Evolutionary conservation across 768 basidiomycete species (phyloP).

Genomic region (Thelephora aurantiotincta): DNA sequence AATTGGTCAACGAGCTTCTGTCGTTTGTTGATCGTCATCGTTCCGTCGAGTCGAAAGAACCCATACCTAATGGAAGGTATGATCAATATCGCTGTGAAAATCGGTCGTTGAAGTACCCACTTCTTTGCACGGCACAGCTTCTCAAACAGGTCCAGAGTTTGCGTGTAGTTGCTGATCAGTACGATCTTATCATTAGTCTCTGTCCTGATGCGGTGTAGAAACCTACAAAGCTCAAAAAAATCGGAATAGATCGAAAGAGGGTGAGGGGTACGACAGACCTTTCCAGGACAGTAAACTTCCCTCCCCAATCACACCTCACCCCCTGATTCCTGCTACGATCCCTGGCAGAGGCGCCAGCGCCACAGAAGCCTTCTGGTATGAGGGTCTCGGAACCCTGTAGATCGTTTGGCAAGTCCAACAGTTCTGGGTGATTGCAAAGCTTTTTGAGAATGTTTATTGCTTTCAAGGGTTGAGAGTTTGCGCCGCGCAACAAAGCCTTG

Average conservation of each 20-base stretch:
- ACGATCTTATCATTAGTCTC: constrained; percentile 92
- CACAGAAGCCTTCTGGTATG: constrained; percentile 71
- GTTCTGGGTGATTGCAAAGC: constrained; percentile 88
- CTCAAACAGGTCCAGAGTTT: constrained; percentile 89
- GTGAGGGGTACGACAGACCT: constrained; percentile 31
- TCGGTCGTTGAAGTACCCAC: constrained; percentile 24
- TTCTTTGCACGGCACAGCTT: constrained; percentile 76
- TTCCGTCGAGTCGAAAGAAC: constrained; percentile 88
- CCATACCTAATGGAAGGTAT: constrained; percentile 58
- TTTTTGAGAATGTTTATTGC: constrained; percentile 93
- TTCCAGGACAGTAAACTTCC: constrained; percentile 89
- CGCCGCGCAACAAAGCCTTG: constrained; percentile 74
- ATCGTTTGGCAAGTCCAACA: constrained; percentile 75
- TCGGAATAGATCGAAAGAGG: neutral
- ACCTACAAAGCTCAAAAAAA: constrained; percentile 28
- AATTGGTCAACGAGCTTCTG: constrained; percentile 96
- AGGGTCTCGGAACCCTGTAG: constrained; percentile 69
- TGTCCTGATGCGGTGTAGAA: constrained; percentile 68
- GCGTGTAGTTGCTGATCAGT: constrained; percentile 92
- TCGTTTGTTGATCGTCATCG: constrained; percentile 81
- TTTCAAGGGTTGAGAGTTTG: constrained; percentile 86
- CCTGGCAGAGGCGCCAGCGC: constrained; percentile 29
- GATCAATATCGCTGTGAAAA: neutral
- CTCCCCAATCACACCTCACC: constrained; percentile 73
- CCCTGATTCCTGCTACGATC: constrained; percentile 29